These are phyloP conservation scores for Plantago ovata DNA, from an alignment of 257 asterid species.

Conservation along the genomic window DNA sequence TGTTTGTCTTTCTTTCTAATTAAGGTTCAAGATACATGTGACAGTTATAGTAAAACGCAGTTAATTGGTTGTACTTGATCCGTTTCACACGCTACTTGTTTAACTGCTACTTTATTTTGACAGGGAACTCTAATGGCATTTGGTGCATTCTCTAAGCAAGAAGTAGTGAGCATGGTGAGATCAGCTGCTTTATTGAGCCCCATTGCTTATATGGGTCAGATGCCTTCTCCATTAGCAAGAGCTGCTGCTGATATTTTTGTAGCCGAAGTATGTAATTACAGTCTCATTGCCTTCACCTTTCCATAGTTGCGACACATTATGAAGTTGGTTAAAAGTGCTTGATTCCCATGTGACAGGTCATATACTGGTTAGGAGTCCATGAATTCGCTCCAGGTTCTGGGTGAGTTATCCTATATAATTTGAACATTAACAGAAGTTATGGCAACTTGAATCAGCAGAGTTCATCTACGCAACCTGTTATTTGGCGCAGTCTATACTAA, in stretches of 20 bases:
- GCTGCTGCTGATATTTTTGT: constrained; percentile 42
- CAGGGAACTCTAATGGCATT: constrained; percentile 84
- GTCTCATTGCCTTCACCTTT: neutral
- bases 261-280: constrained; percentile 44
- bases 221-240: constrained; percentile 51
- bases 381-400: constrained; percentile 41
- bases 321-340: neutral
- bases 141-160: constrained; percentile 51
- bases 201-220: constrained; percentile 59
- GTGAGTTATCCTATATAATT: too few relatives aligned
- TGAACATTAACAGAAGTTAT: too few relatives aligned
- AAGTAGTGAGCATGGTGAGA: constrained; percentile 35
- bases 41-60: too few relatives aligned
- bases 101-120: neutral
- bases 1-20: neutral
- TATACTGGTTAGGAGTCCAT: constrained; percentile 57
- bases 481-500: too few relatives aligned
- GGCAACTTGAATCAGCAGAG: too few relatives aligned
- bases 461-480: too few relatives aligned
- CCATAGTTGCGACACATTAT: neutral
- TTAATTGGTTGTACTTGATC: too few relatives aligned
- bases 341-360: constrained; percentile 23
- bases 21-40: too few relatives aligned
- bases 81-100: too few relatives aligned
- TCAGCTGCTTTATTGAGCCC: constrained; percentile 71